Evolutionary conservation across 305 asterid species (phyloP).

Genomic region (Solanum aculeatissimum): DNA sequence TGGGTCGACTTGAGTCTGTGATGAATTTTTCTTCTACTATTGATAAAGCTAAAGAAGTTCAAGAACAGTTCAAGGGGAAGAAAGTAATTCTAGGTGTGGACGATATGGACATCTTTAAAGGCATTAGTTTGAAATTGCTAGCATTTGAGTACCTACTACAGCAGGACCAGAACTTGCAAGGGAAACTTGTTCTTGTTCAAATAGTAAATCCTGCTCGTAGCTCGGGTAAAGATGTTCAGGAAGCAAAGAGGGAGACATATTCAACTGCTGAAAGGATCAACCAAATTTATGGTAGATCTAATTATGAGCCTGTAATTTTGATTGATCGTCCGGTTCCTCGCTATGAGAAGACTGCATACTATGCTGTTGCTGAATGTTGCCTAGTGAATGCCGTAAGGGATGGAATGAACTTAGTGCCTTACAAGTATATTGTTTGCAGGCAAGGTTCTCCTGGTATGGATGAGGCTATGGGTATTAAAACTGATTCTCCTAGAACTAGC

Average conservation of each 20-base stretch:
- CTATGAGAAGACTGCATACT: conserved; percentile 71
- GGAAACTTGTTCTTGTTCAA: conserved; percentile 60
- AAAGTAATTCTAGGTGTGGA: conserved; percentile 69
- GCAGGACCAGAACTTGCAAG: conserved; percentile 32
- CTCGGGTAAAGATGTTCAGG: conserved; percentile 79
- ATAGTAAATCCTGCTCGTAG: conserved; percentile 83
- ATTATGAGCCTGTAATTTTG: conserved; percentile 55
- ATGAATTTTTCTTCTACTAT: conserved; percentile 48
- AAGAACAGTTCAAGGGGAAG: conserved; percentile 52
- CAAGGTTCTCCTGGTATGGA: conserved; percentile 55
- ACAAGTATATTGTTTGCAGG: conserved; percentile 74
- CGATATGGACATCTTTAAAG: conserved; percentile 91
- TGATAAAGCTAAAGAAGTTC: conserved; percentile 55
- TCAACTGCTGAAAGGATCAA: conserved; percentile 49
- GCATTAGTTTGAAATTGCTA: conserved; percentile 66
- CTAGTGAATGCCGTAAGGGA: conserved; percentile 88
- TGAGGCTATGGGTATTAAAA: conserved; percentile 30
- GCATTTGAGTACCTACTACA: conserved; percentile 66
- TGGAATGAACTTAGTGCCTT: conserved; percentile 89
- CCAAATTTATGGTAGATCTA: conserved; percentile 32
- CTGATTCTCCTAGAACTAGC: conserved; percentile 52
- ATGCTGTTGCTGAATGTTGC: conserved; percentile 79
- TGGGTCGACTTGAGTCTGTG: conserved; percentile 70
- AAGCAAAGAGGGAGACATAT: conserved; percentile 70
- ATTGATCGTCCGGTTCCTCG: conserved; percentile 70